Percentiles rank a stretch among this genome's conserved stretches.
These are phyloP conservation scores for Phytopythium chamaehyphon DNA, from an alignment of 352 stramenopile species.

Conservation along the genomic window DNA sequence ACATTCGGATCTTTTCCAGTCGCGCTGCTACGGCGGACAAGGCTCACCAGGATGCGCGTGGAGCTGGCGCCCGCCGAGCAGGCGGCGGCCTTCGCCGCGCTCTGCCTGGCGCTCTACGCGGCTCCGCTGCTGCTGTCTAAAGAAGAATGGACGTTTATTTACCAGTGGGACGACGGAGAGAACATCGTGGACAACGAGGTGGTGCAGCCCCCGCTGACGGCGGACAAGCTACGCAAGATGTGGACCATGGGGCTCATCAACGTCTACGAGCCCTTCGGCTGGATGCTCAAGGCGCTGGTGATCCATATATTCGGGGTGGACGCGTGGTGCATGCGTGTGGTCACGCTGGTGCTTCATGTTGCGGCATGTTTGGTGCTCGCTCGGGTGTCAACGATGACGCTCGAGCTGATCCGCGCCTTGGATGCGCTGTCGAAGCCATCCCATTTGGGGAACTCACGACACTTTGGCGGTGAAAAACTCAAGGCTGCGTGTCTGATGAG, in stretches of 20 bases:
- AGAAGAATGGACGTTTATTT: conserved; percentile 40
- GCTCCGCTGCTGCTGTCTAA: not conserved
- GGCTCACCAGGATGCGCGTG: not conserved
- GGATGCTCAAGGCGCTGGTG: conserved; percentile 55
- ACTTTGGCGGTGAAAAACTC: no score
- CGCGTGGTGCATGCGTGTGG: conserved; percentile 34
- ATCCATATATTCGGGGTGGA: conserved; percentile 27
- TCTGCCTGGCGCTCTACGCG: conserved; percentile 1
- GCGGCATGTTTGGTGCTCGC: conserved; percentile 22
- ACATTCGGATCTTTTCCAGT: conserved; percentile 5
- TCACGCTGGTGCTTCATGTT: conserved; percentile 40
- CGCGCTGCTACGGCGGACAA: no score
- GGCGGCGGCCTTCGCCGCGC: conserved; percentile 3
- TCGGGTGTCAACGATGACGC: conserved; percentile 15
- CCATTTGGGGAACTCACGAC: not conserved
- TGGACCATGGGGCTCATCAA: conserved; percentile 53
- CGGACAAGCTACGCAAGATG: conserved; percentile 34
- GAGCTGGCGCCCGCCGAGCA: not conserved
- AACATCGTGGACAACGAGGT: conserved; percentile 59
- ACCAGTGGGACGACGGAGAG: conserved; percentile 45
- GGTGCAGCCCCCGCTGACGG: conserved; percentile 33
- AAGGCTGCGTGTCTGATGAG: conserved; percentile 29
- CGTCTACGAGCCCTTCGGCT: conserved; percentile 64
- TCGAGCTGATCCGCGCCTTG: conserved; percentile 14
- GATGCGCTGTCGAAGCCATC: no score